Base-by-base conservation (phyloP, 1,139 yeast species). In the Suzukiozyma palmioleophila region DNA sequence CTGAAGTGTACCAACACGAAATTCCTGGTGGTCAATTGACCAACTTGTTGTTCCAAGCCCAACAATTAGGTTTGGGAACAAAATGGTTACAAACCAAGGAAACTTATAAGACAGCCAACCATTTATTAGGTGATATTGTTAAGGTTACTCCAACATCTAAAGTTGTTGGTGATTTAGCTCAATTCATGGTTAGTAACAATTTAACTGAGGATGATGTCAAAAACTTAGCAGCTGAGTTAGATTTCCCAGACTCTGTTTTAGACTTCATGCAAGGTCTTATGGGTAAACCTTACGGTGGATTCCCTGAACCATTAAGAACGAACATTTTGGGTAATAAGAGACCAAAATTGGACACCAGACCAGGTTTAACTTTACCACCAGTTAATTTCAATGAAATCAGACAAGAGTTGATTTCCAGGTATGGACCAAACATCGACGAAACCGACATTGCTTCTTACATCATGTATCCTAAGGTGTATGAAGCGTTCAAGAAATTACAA, bases 11-110 rank as follows among this genome's bases (percentile, higher is more conserved):
- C 66, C 82, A 82, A 52, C 98, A 92, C 70, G 99, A 92, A 74
- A 92, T 92, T 52, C 99, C 99, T 39, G 99, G 99, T 72, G 98
- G 98, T 51, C 99, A 92, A 72, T 80, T 92, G 65, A 92, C 99
- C 51, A 94, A 92, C 73, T 75, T 92, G 66, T 70, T 92, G 53
- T 94, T 92, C 94, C 99, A 92, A 73, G 98, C 98, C 43, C 96
- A 89, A 69, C 98, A 92, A 70, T 88, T 92, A 58, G 98, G 98
- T 45, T 77, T 92, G 49, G 98, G 98, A 52, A 82, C 87, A 50
- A 89, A 85, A 69, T 92, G 98, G 98, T 76, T 79, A 48, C 95
- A 87, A 69, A 92, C 98, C 41, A 92, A 92, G 75, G 84, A 81
- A 60, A 90, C 96, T 26, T 92, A 92, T 66, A 84, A 82, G 62